These are phyloP conservation scores for Parastagonospora nodorum DNA, from an alignment of 2,329 filamentous ascomycete species.

Conservation along the genomic window DNA sequence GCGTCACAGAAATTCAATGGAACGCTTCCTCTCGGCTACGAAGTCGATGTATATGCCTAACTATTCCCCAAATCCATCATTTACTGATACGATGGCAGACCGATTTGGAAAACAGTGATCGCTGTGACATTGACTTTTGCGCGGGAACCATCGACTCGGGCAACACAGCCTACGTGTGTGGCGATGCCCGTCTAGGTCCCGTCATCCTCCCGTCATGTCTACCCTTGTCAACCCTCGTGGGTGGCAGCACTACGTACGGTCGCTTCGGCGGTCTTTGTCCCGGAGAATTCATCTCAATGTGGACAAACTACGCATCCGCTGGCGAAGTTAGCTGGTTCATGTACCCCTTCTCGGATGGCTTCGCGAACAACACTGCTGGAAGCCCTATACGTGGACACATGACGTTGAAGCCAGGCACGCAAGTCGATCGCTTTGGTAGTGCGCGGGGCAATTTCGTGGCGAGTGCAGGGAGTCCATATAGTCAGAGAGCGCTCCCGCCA, in stretches of 20 bases:
- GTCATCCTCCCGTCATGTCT: constrained; percentile 39
- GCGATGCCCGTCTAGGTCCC: constrained; percentile 42
- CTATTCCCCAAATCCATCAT: too few relatives aligned
- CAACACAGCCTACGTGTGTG: constrained; percentile 11
- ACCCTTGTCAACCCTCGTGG: constrained; percentile 37
- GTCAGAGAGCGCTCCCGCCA: too few relatives aligned
- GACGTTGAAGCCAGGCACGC: too few relatives aligned
- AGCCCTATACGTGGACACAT: constrained; percentile 50
- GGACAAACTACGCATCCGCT: constrained; percentile 11
- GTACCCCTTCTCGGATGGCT: constrained; percentile 53
- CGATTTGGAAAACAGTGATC: background rate
- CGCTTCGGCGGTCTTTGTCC: constrained; percentile 50
- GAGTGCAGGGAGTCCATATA: too few relatives aligned
- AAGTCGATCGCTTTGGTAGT: too few relatives aligned
- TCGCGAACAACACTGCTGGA: constrained; percentile 43
- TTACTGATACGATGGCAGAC: background rate
- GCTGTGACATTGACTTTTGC: constrained; percentile 9
- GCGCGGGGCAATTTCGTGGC: too few relatives aligned
- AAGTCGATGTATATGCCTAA: background rate
- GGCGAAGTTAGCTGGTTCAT: constrained; percentile 23
- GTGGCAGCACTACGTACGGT: constrained; percentile 40
- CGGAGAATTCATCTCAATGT: constrained; percentile 47
- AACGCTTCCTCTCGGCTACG: background rate
- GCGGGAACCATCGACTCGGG: constrained; percentile 7
- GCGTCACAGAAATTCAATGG: background rate